These are phyloP conservation scores for Orbilia blumenaviensis DNA, from an alignment of 2,329 filamentous ascomycete genomes.

Conservation along the genomic window DNA sequence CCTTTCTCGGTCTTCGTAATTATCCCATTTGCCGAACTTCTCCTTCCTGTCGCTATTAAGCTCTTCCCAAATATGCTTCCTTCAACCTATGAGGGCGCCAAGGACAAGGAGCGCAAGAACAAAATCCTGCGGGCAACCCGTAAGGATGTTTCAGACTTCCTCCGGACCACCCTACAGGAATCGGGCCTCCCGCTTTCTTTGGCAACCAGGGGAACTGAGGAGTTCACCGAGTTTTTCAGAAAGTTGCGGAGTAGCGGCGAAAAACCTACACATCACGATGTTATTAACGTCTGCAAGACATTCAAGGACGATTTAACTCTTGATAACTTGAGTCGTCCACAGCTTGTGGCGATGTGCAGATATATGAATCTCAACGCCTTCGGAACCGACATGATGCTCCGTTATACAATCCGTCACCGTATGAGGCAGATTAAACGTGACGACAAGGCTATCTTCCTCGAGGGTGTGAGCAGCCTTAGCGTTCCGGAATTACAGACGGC, in stretches of 20 bases:
- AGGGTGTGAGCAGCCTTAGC: constrained; percentile 92
- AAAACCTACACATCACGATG: constrained; percentile 83
- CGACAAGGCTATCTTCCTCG: constrained; percentile 90
- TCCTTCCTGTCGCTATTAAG: constrained; percentile 89
- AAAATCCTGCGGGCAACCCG: constrained; percentile 81
- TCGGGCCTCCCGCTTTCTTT: constrained; percentile 88
- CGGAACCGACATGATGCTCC: constrained; percentile 95
- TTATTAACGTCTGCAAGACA: constrained; percentile 98
- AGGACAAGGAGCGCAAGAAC: constrained; percentile 88
- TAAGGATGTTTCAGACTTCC: constrained; percentile 91
- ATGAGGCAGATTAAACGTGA: constrained; percentile 99
- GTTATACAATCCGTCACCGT: constrained; percentile 94
- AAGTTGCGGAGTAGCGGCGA: constrained; percentile 88
- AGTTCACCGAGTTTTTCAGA: constrained; percentile 96
- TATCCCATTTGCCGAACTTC: constrained; percentile 91
- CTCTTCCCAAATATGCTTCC: constrained; percentile 97
- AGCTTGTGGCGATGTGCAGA: constrained; percentile 95
- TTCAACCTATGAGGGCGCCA: constrained; percentile 94
- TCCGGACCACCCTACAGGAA: constrained; percentile 87
- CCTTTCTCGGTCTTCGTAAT: constrained; percentile 98
- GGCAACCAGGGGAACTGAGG: constrained; percentile 85
- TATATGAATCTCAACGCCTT: constrained; percentile 99
- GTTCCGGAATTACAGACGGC: constrained; percentile 92
- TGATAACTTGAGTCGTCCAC: constrained; percentile 94
- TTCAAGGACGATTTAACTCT: constrained; percentile 98